Evolutionary conservation across 2,329 filamentous ascomycete genomes (phyloP).

Genomic region (Alternaria novae-zelandiae): DNA sequence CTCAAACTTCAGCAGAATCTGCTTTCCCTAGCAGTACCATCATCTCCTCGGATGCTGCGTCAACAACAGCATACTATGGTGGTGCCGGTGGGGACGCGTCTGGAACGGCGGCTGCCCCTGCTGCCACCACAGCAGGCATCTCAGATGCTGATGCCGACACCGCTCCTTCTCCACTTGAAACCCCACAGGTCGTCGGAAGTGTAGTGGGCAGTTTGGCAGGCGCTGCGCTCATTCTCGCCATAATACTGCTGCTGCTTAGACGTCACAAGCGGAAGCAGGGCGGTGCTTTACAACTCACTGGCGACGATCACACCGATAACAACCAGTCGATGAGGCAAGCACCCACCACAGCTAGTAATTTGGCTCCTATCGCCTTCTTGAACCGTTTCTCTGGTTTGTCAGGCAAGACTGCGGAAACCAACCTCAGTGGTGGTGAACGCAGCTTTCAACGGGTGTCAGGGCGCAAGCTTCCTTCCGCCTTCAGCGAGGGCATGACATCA

Average conservation of each 20-base stretch:
- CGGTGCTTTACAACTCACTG: slow-evolving; percentile 40
- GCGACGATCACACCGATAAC: slow-evolving; percentile 31
- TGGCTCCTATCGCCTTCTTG: slow-evolving; percentile 49
- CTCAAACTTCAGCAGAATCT: slow-evolving; percentile 16
- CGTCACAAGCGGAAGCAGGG: slow-evolving; percentile 55
- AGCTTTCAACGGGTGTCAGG: slow-evolving; percentile 57
- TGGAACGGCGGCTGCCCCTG: slow-evolving; percentile 21
- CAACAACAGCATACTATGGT: slow-evolving; percentile 14
- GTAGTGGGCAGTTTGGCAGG: slow-evolving; percentile 69
- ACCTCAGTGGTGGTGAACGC: slow-evolving; percentile 47
- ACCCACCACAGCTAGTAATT: slow-evolving; percentile 45
- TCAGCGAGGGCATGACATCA: slow-evolving; percentile 56
- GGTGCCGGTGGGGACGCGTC: slow-evolving; percentile 21
- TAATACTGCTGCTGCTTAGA: slow-evolving; percentile 60
- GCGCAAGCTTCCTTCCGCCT: slow-evolving; percentile 57
- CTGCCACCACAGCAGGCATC: slow-evolving; percentile 18
- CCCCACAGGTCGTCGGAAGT: slow-evolving; percentile 64
- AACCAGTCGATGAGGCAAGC: slow-evolving; percentile 48
- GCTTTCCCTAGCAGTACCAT: slow-evolving; percentile 15
- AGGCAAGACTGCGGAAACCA: slow-evolving; percentile 45
- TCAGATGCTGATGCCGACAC: slow-evolving; percentile 12
- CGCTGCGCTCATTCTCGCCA: slow-evolving; percentile 57
- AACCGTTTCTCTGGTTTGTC: slow-evolving; percentile 49
- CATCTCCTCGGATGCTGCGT: slow-evolving; percentile 14
- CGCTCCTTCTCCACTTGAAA: slow-evolving; percentile 47